phyloP scores from a whole-genome alignment of 306 rosid genomes.

The Cucumis cinereus region DNA sequence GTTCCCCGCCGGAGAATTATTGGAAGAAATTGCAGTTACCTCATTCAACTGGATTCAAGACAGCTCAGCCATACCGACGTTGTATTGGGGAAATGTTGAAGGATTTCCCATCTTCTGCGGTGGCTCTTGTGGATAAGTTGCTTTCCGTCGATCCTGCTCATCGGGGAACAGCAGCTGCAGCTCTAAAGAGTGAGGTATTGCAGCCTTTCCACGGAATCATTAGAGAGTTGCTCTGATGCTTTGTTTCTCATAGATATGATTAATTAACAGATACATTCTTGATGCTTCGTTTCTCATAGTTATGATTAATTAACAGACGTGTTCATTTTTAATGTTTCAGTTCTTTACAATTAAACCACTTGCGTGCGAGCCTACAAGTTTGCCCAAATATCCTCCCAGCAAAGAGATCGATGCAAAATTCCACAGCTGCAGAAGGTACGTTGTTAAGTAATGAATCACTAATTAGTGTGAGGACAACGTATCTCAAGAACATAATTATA shows the following conservation, averaged over 20 bases:
- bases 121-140: constrained; percentile 59
- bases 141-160: constrained; percentile 64
- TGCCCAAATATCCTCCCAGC: constrained; percentile 87
- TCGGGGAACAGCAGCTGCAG: constrained; percentile 69
- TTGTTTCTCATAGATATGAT: neutral
- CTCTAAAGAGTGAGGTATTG: constrained; percentile 66
- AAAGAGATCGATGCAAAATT: constrained; percentile 84
- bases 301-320: neutral
- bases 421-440: constrained; percentile 61
- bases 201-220: neutral
- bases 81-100: constrained; percentile 62
- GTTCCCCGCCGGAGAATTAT: constrained; percentile 82
- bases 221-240: neutral
- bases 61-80: constrained; percentile 66
- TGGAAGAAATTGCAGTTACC: constrained; percentile 55
- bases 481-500: neutral
- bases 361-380: constrained; percentile 76
- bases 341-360: constrained; percentile 63
- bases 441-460: neutral
- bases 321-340: constrained; percentile 17
- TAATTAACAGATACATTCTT: neutral
- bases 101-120: constrained; percentile 48
- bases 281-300: neutral
- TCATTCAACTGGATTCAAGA: constrained; percentile 54
- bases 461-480: neutral